Evolutionary conservation across 2,329 filamentous ascomycete species (phyloP), one percentile per base, ranked within the genome.

Genomic region (Fusarium sp.): DNA sequence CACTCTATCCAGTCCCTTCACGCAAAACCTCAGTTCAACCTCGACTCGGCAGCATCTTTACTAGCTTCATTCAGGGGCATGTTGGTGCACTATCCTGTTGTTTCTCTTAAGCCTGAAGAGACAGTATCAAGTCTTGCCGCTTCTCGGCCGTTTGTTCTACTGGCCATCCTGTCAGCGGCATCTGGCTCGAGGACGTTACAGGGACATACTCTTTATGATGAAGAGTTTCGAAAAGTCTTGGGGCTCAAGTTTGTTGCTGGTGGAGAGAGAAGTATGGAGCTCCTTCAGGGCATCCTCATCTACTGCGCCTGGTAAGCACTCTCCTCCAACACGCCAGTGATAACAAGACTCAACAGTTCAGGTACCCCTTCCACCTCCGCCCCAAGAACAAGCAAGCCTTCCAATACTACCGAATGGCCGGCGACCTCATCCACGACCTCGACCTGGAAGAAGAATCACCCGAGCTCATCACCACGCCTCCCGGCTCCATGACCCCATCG

Each of bases 251-350:
- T 89, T 44, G 87, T 91, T 1, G 84, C 89, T 0, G 84, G 86
- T 4, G 88, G 89, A 0, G 89, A 91, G 80, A 85, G 87, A 64
- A 89, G 84, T 14, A 67, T 91, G 24, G 88, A 91, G 72, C 73
- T 91, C 17, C 77, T 91, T 1, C 87, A 90, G 70, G 89, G 89
- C 4, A 79, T 91, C 22, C 79, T 91, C 29, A 84, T 91, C 7
- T 91, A 91, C 69, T 85, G 87, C 58, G 82, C 85, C 20, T 91
- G 89, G 89, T 91, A 79, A 72, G 82, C 66, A n/a, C n/a, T n/a
- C 29, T 20, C 10, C 4, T 7, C 22, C 7, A 4, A 9, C 31
- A 33, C 31, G 31, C 31, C 31, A 33, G 31, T 33, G 31, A 33
- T 33, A n/a, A 33, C 31, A 20, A 42, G 12, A 24, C 42, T 65